Base-by-base conservation (phyloP, 2,329 filamentous ascomycete species). In the Aspergillus felis region DNA sequence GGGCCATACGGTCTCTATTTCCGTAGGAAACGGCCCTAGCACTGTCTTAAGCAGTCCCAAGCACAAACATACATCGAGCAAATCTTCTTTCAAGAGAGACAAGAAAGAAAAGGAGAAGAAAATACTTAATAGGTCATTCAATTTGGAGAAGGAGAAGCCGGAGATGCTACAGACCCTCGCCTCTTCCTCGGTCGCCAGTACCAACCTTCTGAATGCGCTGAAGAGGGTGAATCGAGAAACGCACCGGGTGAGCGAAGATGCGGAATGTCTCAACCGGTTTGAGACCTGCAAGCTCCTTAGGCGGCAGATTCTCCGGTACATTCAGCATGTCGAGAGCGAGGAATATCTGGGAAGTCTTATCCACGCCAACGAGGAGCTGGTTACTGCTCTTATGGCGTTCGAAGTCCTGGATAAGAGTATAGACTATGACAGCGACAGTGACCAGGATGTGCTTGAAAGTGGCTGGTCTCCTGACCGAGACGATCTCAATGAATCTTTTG, bases 321-420 rank as follows among this genome's bases (percentile, higher is more conserved):
- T 97, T 61, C 91, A 97, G 69, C 84, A 92, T 52, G 89, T 97
- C 12, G 91, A 96, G 71, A 88, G 87, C 8, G 93, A 97, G 69
- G 87, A 97, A 68, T 97, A 90, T 82, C 87, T 99, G 8, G 94
- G 93, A 46, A 88, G 91, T 59, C 82, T 99, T 4, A 86, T 99
- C 20, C 91, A 94, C 68, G 92, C 93, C 62, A 97, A 99, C 68
- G 94, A 99, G 67, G 90, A 96, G 74, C 87, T 99, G n/a, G 90
- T 97, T 44, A 88, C 88, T 60, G 91, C 92, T 1, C 82, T 99
- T 57, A 96, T 96, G 85, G 90, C 92, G 0, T 99, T 92, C 69
- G 93, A 97, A 75, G 90, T 97, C 66, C 84, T 97, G 61, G 93
- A 99, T 71, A 81, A 80, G 64, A 79, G 77, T 51, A 68, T 80